Percentiles rank a stretch among this genome's conserved stretches.
These are phyloP conservation scores for Jaltomata sinuosa DNA, from an alignment of 257 asterid species.

Conservation along the genomic window DNA sequence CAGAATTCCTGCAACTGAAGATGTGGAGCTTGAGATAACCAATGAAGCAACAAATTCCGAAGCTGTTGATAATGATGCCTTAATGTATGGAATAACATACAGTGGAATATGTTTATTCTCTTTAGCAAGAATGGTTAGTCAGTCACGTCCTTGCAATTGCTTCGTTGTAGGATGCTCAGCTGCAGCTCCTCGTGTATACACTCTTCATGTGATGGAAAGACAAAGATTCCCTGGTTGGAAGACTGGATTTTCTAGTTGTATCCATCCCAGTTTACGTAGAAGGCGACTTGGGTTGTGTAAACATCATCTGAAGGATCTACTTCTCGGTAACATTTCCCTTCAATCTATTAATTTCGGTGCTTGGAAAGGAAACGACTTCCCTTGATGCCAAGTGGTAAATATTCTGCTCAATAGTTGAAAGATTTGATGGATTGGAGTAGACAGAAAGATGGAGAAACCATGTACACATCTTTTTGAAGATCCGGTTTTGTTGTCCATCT, in stretches of 20 bases:
- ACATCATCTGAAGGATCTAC: conserved; percentile 58
- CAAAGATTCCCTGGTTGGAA: conserved; percentile 91
- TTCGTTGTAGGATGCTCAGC: conserved; percentile 61
- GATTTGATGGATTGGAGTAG: no score
- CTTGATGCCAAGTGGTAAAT: background rate
- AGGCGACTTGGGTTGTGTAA: conserved; percentile 73
- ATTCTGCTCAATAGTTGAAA: background rate
- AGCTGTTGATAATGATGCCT: conserved; percentile 26
- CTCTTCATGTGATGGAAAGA: conserved; percentile 85
- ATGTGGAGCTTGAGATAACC: conserved; percentile 52
- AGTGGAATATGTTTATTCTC: conserved; percentile 66
- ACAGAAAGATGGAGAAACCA: background rate
- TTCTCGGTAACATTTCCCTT: conserved; percentile 50
- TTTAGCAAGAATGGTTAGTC: conserved; percentile 61
- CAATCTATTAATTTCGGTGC: conserved; percentile 29
- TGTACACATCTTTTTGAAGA: background rate
- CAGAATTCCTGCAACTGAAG: conserved; percentile 55
- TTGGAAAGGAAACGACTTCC: conserved; percentile 5
- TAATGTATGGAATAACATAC: conserved; percentile 44
- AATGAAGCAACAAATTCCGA: conserved; percentile 17
- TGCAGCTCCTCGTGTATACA: conserved; percentile 53
- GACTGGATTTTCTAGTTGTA: conserved; percentile 69
- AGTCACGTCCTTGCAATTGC: conserved; percentile 68
- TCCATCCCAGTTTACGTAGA: conserved; percentile 74
- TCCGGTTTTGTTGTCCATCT: background rate